Conservation (phyloP, 352 stramenopile species). For the Pythium utonaiense region DNA sequence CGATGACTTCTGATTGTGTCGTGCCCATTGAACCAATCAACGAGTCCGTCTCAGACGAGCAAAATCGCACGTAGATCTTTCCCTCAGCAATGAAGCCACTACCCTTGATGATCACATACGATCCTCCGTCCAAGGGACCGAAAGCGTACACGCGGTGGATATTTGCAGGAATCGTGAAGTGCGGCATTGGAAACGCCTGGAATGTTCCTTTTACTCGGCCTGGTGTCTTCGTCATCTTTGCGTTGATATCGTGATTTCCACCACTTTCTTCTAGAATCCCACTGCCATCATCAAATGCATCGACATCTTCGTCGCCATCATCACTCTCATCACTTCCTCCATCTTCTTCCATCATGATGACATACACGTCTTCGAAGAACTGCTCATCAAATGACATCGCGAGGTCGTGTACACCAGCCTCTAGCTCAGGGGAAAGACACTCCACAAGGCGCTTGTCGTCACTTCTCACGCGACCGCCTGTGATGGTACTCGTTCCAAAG, state of each 20-base stretch:
- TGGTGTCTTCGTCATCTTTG: neutral
- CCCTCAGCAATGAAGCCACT: constrained; percentile 52
- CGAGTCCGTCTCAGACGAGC: constrained; percentile 32
- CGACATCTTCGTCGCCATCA: constrained; percentile 6
- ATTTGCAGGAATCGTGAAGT: constrained; percentile 47
- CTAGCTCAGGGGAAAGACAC: constrained; percentile 56
- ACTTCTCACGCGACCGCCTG: constrained; percentile 20
- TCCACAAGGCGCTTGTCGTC: constrained; percentile 47
- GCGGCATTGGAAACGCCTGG: constrained; percentile 50
- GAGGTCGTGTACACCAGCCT: constrained; percentile 37
- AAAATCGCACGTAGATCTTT: constrained; percentile 65
- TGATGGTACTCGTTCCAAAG: constrained; percentile 35
- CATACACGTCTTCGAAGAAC: constrained; percentile 40
- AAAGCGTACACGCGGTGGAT: constrained; percentile 46
- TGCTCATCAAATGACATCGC: constrained; percentile 69
- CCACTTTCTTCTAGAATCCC: neutral
- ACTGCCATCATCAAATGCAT: neutral
- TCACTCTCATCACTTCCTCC: neutral
- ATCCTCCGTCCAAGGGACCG: constrained; percentile 41
- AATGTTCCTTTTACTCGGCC: constrained; percentile 29
- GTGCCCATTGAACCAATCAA: constrained; percentile 25
- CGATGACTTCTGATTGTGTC: constrained; percentile 33
- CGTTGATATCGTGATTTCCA: neutral
- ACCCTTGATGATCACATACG: constrained; percentile 51
- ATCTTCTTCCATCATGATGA: constrained; percentile 1